Evolutionary conservation across 768 basidiomycete genomes (phyloP), one percentile per base, ranked within the genome.

Genomic region (Serendipita vermifera): DNA sequence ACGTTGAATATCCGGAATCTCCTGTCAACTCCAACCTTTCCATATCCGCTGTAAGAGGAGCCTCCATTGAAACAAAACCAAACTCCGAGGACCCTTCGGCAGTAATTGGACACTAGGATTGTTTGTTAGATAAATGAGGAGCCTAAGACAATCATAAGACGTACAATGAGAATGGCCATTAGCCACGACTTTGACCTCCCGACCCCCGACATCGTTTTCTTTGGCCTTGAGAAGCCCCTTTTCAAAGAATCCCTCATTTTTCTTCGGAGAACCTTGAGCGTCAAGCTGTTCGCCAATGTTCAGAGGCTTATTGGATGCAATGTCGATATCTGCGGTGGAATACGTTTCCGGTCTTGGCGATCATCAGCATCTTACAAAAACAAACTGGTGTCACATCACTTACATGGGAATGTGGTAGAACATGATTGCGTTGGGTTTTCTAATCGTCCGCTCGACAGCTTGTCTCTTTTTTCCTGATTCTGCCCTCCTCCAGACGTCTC

Each of bases 321-420:
- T 69, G 60, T 88, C 79, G 11, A 65, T 70, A 67, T 97, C 92
- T 0, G 87, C 70, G n/a, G 71, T 71, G 1, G 67, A 64, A 65
- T 87, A 93, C 1, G 88, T 75, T 68, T 93, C 89, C 51, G 78
- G 81, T 31, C 87, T 89, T 24, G 2, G 6, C 17, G 35, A 39
- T 20, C 9, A 56, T 31, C 5, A 39, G 51, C 5, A 5, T 13
- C 43, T 14, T 35, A 7, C 35, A 24, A 38, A 56, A 33, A 40
- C 48, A 57, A 58, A 43, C 35, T 13, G 33, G 22, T 29, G 26
- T 27, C 11, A 55, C 33, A 6, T n/a, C n/a, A n/a, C 83, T 20
- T 65, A 88, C 84, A 97, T 65, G 54, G 94, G 94, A 43, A 99
- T 98, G 62, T 98, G 94, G 81, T 96, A 97, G 71, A 94, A 96